Evolutionary conservation across 345 rosid genomes (phyloP), one percentile per base, ranked within the genome.

Genomic region (Pistacia integerrima): DNA sequence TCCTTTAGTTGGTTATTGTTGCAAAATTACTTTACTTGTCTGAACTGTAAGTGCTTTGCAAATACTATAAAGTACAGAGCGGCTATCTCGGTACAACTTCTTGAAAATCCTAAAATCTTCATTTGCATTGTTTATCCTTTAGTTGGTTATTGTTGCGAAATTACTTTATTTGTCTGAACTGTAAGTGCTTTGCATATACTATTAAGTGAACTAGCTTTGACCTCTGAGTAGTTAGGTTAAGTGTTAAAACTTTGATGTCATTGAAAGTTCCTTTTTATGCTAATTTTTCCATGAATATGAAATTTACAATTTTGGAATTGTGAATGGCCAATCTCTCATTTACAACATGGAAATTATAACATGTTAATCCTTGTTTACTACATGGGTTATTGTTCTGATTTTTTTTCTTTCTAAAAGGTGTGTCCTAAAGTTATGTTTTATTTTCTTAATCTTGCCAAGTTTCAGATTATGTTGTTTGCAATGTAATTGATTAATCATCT

Each of bases 11-110:
- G 66, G 18, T 35, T 48, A 14, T 38, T 6, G 52, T 52, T 69
- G 20, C 2, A 3, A 61, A 61, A 73, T 73, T 17, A 49, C 9
- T 46, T 72, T 16, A 2, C 30, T n/a, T 49, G 33, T 30, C 33
- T 30, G 33, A 2, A 30, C 33, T 30, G 33, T 30, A 30, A 30
- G 33, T 30, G 33, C 33, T 1, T 30, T 30, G 3, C 33, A 30
- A 30, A 30, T 30, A 30, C 33, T 30, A 30, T 30, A 30, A 30
- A 30, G 25, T 1, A 30, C 97, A 20, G 93, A 88, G 75, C 93
- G 96, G 44, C 92, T 95, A 69, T 79, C 97, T 67, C 88, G 98
- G 99, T 93, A 77, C 57, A 61, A 12, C 49, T 22, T 80, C 30
- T 58, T 52, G 5, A 30, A 56, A 66, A 62, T 69, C 30, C 10